phyloP scores from a whole-genome alignment of 176 grass and related monocot species.

The Paspalum notatum region DNA sequence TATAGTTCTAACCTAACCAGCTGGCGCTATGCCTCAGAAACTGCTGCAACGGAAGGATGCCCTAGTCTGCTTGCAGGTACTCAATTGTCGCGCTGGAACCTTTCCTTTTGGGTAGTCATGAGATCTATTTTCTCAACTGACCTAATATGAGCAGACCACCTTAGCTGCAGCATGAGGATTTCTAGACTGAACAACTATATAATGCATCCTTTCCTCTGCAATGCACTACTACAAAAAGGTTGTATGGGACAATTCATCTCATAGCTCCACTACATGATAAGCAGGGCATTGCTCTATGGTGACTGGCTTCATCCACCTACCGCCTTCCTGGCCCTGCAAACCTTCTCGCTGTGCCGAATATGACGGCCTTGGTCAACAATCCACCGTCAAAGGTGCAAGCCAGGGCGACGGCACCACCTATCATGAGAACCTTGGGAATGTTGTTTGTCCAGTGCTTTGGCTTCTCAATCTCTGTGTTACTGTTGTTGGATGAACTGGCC shows the following conservation, averaged over 20 bases:
- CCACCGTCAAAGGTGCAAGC: slow-evolving; percentile 83
- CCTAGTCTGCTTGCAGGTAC: slow-evolving; percentile 13
- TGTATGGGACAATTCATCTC: neutral
- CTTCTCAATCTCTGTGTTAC: slow-evolving; percentile 50
- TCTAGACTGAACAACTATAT: neutral
- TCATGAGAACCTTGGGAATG: slow-evolving; percentile 64
- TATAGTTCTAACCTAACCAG: slow-evolving; percentile 31
- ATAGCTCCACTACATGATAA: neutral
- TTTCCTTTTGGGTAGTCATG: neutral
- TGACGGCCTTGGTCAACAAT: slow-evolving; percentile 75
- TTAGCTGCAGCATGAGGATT: slow-evolving; percentile 12
- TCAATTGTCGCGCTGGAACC: neutral
- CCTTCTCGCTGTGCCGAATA: slow-evolving; percentile 84
- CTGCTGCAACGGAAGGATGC: slow-evolving; percentile 34
- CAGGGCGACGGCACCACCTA: slow-evolving; percentile 73
- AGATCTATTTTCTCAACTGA: slow-evolving; percentile 1
- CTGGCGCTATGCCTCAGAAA: slow-evolving; percentile 30
- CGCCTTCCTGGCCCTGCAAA: slow-evolving; percentile 76
- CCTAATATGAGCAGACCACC: neutral
- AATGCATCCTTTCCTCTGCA: neutral
- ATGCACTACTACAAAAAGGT: neutral
- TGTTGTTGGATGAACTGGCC: slow-evolving; percentile 48
- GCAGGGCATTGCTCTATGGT: neutral
- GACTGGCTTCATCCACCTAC: slow-evolving; percentile 35
- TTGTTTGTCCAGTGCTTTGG: slow-evolving; percentile 67